Conservation (phyloP, 208 protist species). For the Acanthamoeba sp. region DNA sequence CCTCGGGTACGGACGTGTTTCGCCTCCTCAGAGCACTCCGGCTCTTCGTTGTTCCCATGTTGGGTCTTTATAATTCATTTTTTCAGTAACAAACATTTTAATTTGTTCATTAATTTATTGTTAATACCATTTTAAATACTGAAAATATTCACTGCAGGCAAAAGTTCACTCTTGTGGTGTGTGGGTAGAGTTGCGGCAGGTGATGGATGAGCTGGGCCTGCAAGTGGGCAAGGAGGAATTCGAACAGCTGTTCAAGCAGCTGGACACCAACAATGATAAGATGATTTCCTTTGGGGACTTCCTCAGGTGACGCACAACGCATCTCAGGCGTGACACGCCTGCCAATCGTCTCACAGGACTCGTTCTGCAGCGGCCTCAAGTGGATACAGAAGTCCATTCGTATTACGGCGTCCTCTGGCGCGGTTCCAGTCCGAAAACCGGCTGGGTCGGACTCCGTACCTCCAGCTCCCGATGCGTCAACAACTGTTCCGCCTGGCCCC, state of each 20-base stretch:
- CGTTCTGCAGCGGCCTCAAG: neutral
- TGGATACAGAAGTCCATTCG: conserved; percentile 69
- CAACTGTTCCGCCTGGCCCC: neutral
- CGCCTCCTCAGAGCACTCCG: neutral
- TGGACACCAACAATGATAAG: conserved; percentile 60
- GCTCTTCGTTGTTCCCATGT: neutral
- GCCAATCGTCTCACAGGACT: neutral
- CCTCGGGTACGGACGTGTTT: neutral
- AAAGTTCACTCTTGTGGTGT: too few relatives aligned
- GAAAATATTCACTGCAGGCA: too few relatives aligned
- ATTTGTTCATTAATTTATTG: too few relatives aligned
- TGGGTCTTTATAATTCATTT: neutral
- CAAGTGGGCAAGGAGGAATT: conserved; percentile 48
- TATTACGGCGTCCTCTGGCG: conserved; percentile 16
- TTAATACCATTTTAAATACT: too few relatives aligned
- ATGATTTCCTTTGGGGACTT: conserved; percentile 72
- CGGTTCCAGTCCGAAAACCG: neutral
- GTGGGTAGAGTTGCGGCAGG: neutral
- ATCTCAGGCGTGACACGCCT: neutral
- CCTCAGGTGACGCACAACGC: conserved; percentile 17
- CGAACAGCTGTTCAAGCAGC: conserved; percentile 20
- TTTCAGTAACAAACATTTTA: too few relatives aligned
- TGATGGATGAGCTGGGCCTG: conserved; percentile 52
- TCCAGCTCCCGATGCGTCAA: neutral
- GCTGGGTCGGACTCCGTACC: neutral